Conservation (phyloP, 129 eudicot genomes). For the Helichrysum umbraculigerum region DNA sequence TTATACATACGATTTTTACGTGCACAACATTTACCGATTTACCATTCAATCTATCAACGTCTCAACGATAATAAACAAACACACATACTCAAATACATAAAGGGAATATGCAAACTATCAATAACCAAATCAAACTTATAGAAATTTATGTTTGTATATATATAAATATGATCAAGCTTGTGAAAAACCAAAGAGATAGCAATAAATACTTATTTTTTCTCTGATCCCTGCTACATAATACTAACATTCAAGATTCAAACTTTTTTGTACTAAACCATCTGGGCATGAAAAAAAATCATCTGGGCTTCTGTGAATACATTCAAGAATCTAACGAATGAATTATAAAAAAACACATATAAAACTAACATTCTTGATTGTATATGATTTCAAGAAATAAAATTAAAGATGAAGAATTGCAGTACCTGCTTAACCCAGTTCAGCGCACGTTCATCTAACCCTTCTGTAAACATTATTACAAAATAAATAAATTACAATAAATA, state of each 20-base stretch:
- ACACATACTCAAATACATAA: neutral
- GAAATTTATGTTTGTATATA: conserved; percentile 1
- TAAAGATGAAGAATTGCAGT: conserved; percentile 13
- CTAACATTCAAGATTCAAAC: conserved; percentile 6
- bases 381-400: neutral
- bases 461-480: conserved; percentile 66
- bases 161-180: conserved; percentile 7
- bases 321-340: neutral
- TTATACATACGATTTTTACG: neutral
- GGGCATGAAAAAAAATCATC: neutral
- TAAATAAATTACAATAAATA: conserved; percentile 9
- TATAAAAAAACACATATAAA: neutral
- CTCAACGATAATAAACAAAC: neutral
- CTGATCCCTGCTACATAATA: neutral
- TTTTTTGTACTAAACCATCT: neutral
- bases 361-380: neutral
- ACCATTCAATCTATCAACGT: neutral
- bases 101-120: neutral
- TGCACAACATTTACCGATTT: neutral
- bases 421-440: conserved; percentile 91
- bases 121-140: conserved; percentile 4
- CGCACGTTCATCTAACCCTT: conserved; percentile 80
- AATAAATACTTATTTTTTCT: neutral
- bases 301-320: neutral
- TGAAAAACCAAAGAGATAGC: neutral